A percentile compares a stretch with the other conserved stretches of the same genome.
Conservation (phyloP, 768 basidiomycete genomes). For the Russula lepida region DNA sequence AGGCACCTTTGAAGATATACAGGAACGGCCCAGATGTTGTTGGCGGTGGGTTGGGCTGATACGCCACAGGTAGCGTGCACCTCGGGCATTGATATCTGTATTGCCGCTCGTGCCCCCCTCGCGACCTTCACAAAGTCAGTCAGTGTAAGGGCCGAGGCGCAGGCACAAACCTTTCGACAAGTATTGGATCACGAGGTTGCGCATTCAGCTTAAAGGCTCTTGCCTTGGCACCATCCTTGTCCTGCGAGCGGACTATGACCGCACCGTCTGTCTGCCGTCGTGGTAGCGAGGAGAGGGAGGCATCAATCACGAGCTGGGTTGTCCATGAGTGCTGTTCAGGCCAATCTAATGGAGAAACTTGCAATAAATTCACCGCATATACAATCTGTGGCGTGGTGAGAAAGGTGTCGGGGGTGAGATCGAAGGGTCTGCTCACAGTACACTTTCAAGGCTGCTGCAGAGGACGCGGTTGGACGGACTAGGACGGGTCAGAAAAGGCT, state of each 20-base stretch:
- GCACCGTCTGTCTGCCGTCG: slow-evolving; percentile 71
- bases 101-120: slow-evolving; percentile 65
- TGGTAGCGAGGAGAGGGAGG: slow-evolving; percentile 57
- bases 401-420: slow-evolving; percentile 1
- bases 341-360: slow-evolving; percentile 24
- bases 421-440: slow-evolving; percentile 51
- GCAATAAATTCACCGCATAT: slow-evolving; percentile 86
- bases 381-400: slow-evolving; percentile 45
- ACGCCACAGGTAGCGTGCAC: slow-evolving; percentile 60
- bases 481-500: slow-evolving; percentile 13
- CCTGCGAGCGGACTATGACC: slow-evolving; percentile 70
- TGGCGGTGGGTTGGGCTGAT: slow-evolving; percentile 73
- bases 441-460: slow-evolving; percentile 66
- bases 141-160: slow-evolving; percentile 23
- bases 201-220: slow-evolving; percentile 86
- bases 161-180: slow-evolving; percentile 59
- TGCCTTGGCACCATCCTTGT: slow-evolving; percentile 46
- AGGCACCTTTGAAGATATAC: slow-evolving; percentile 72
- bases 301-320: slow-evolving; percentile 71
- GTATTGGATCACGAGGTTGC: slow-evolving; percentile 52
- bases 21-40: slow-evolving; percentile 68
- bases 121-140: slow-evolving; percentile 32
- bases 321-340: background rate
- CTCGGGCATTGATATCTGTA: slow-evolving; percentile 63
- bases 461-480: slow-evolving; percentile 77